Conservation (phyloP, 1,284 basidiomycete genomes). For the Sporisorium scitamineum region DNA sequence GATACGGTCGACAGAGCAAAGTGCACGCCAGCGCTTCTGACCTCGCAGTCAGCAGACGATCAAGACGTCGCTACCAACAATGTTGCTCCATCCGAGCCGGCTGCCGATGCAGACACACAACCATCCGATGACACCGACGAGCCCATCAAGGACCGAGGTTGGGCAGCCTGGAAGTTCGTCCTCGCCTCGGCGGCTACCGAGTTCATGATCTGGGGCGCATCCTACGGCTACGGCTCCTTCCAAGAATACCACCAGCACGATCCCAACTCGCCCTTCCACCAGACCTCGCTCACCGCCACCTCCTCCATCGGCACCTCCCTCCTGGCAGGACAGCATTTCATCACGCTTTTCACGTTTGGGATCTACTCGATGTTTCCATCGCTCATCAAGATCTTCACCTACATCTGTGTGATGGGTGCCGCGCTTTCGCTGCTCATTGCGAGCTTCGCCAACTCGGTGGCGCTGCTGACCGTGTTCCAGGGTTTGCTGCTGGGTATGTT, state of each 20-base stretch:
- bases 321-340: constrained; percentile 52
- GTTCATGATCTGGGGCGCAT: constrained; percentile 55
- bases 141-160: constrained; percentile 31
- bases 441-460: constrained; percentile 47
- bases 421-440: constrained; percentile 50
- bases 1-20: neutral
- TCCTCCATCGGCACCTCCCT: constrained; percentile 57
- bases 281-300: constrained; percentile 31
- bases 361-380: constrained; percentile 48
- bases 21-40: neutral
- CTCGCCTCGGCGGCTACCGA: constrained; percentile 37
- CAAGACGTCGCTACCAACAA: neutral
- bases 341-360: constrained; percentile 51
- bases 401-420: constrained; percentile 25
- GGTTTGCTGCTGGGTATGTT: constrained; percentile 51
- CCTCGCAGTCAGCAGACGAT: neutral
- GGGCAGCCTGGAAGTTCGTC: constrained; percentile 44
- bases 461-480: constrained; percentile 54
- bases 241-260: constrained; percentile 63
- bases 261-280: constrained; percentile 49
- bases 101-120: neutral
- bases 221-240: constrained; percentile 61
- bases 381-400: constrained; percentile 45
- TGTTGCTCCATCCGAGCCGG: neutral
- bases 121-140: neutral